Evolutionary conservation across 352 stramenopile species (phyloP), one percentile per base, ranked within the genome.

Genomic region (Phytopythium delawarense): DNA sequence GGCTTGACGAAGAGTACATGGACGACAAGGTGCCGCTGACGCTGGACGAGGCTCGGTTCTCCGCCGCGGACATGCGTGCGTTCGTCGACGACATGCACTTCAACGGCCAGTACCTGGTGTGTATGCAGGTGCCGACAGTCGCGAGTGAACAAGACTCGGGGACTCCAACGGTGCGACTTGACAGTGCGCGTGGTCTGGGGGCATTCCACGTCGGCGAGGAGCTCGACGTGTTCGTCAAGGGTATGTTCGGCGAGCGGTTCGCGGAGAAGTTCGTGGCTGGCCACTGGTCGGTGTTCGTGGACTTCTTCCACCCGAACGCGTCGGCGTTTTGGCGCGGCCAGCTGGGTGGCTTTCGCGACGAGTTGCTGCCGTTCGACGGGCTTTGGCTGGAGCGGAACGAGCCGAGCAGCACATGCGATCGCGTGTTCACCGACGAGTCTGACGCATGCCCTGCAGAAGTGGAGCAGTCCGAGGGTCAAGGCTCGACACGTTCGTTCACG

Each of bases 341-440:
- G 57, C 62, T 96, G 4, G 50, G 66, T 0, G 67, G 60, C 4
- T 94, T 92, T 32, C 73, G 92, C 61, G 64, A 85, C 15, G 70
- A 77, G 45, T 50, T 88, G 18, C 63, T 90, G 21, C 70, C 73
- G 16, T 94, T 90, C 12, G 88, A 96, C 56, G 88, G 89, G 0
- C 62, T 96, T 32, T 97, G 88, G 89, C 68, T 97, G 8, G 79
- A 96, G 44, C 83, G 76, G 62, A 93, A 96, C 59, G 88, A 96
- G 34, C 80, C 84, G 5, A 89, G 76, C 25, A 89, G 77, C 51
- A 69, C 78, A 30, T 96, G 86, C 44, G 84, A 92, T 59, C 67
- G 71, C 46, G 62, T 57, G 28, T 58, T 84, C 40, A 71, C 75
- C 7, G 67, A 59, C 13, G 44, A 85, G 51, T 62, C 64, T 13